Percentiles rank a stretch among this genome's conserved stretches.
Evolutionary conservation across 352 stramenopile genomes (phyloP).

Genomic region (Phytopythium aichiense): DNA sequence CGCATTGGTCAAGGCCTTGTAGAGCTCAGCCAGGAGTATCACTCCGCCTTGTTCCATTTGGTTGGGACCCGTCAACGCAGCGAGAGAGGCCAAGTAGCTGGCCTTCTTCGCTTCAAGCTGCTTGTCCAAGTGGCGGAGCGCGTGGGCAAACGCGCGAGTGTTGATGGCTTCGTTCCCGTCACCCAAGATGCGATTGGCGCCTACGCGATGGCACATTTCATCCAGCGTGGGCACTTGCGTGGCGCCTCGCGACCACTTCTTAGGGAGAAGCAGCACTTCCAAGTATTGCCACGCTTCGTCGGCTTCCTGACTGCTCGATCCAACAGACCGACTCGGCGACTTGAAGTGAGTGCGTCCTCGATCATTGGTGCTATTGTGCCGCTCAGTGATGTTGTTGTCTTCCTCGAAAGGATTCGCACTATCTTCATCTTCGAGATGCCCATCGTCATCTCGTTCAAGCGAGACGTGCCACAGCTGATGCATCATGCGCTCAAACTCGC

Average conservation of each 20-base stretch:
- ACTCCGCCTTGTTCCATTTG: slow-evolving; percentile 9
- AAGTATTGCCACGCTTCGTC: slow-evolving; percentile 19
- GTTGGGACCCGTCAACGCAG: slow-evolving; percentile 14
- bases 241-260: slow-evolving; percentile 6
- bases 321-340: background rate
- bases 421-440: slow-evolving; percentile 7
- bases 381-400: background rate
- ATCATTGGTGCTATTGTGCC: background rate
- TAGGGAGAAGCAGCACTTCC: slow-evolving; percentile 13
- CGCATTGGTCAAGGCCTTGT: slow-evolving; percentile 9
- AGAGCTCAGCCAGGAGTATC: slow-evolving; percentile 23
- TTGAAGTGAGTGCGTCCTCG: background rate
- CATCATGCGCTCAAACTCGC: slow-evolving; percentile 86
- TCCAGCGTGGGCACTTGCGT: slow-evolving; percentile 27
- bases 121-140: slow-evolving; percentile 34
- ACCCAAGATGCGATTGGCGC: slow-evolving; percentile 52
- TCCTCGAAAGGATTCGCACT: background rate
- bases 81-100: slow-evolving; percentile 18
- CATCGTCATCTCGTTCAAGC: slow-evolving; percentile 20
- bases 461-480: slow-evolving; percentile 55
- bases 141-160: slow-evolving; percentile 39
- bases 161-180: slow-evolving; percentile 66
- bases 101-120: slow-evolving; percentile 32
- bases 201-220: slow-evolving; percentile 39
- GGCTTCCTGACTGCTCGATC: background rate